Conservation (phyloP, 139 green algal species). For the Tetraselmis striata region DNA sequence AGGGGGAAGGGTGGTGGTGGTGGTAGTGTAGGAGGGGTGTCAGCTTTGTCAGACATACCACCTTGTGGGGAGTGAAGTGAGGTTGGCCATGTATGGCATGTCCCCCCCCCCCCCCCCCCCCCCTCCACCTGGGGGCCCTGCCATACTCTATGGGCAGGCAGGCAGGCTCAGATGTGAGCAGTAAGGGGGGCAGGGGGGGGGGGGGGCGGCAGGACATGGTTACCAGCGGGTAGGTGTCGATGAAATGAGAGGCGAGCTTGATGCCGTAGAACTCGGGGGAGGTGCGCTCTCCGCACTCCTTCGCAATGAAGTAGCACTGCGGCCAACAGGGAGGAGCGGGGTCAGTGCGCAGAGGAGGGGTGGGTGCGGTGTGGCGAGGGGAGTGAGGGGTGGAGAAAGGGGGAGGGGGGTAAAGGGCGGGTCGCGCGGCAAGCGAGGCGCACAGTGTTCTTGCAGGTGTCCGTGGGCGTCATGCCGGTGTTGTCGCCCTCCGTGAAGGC, state of each 20-base stretch:
- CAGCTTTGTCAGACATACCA: no score
- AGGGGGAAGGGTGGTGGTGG: no score
- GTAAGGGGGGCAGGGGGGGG: not conserved
- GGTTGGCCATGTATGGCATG: not conserved
- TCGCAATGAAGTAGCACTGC: slow-evolving; percentile 77
- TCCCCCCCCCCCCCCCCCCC: no score
- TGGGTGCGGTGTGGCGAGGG: not conserved
- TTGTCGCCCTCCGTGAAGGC: slow-evolving; percentile 67
- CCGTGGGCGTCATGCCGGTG: slow-evolving; percentile 81
- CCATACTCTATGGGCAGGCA: no score
- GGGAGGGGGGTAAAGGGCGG: no score
- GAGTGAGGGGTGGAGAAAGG: not conserved
- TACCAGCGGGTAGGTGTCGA: slow-evolving; percentile 60
- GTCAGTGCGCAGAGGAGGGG: not conserved
- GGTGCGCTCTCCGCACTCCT: slow-evolving; percentile 54
- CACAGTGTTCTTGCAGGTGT: slow-evolving; percentile 92
- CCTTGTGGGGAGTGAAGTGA: no score
- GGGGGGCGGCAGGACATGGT: not conserved
- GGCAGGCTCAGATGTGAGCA: no score
- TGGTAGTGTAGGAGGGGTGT: no score
- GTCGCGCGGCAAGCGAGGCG: no score
- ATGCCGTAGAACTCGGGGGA: slow-evolving; percentile 81
- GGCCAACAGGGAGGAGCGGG: not conserved
- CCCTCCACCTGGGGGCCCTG: no score
- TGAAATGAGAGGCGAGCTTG: slow-evolving; percentile 77